These are phyloP conservation scores for Solanum hybrid DNA, from an alignment of 305 asterid species.

Conservation along the genomic window DNA sequence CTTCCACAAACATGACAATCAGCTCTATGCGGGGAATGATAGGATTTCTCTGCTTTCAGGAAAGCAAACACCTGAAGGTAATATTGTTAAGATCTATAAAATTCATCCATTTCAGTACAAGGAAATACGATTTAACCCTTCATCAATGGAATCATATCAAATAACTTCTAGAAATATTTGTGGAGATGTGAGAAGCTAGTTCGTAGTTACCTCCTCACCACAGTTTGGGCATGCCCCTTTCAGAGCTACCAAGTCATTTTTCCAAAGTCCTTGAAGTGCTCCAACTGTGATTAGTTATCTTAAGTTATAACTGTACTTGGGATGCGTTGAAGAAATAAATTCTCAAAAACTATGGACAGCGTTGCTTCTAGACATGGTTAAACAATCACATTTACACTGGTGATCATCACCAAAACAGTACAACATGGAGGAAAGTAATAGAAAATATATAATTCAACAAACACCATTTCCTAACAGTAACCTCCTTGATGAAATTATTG, in stretches of 20 bases:
- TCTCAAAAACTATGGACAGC: background rate
- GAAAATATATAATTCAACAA: background rate
- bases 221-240: constrained; percentile 94
- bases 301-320: constrained; percentile 18
- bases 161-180: background rate
- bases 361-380: background rate
- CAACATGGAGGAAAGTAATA: background rate
- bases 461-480: background rate
- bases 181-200: background rate
- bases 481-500: background rate
- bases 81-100: constrained; percentile 12
- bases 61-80: constrained; percentile 83
- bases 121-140: background rate
- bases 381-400: background rate
- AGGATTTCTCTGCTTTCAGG: constrained; percentile 54
- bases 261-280: constrained; percentile 83
- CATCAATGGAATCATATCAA: background rate
- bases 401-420: background rate
- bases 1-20: constrained; percentile 94
- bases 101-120: background rate
- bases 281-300: constrained; percentile 44
- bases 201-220: constrained; percentile 71
- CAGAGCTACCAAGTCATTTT: constrained; percentile 77
- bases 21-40: constrained; percentile 59
- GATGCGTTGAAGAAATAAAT: background rate